Conservation (phyloP, 2,329 filamentous ascomycete genomes). For the Aspergillus uvarum region DNA sequence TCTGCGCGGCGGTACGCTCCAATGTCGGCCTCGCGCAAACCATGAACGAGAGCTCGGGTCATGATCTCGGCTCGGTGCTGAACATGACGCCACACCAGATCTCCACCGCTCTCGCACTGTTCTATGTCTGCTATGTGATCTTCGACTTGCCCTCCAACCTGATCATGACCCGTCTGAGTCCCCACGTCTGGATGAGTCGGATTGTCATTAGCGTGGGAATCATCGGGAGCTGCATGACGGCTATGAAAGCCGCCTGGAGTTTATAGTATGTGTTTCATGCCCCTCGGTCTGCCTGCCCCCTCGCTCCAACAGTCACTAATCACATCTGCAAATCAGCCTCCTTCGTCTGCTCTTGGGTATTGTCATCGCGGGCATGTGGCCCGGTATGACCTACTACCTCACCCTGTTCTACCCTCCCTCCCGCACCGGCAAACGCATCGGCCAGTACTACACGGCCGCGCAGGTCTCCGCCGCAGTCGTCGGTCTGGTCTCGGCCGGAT, state of each 20-base stretch:
- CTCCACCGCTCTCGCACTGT: slow-evolving; percentile 79
- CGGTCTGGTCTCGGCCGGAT: slow-evolving; percentile 83
- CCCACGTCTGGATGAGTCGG: slow-evolving; percentile 86
- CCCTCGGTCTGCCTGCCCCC: neutral
- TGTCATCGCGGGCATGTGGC: slow-evolving; percentile 92
- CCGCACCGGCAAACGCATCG: slow-evolving; percentile 81
- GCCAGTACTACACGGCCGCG: slow-evolving; percentile 83
- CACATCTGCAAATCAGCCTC: slow-evolving; percentile 43
- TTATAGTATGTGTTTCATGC: slow-evolving; percentile 60
- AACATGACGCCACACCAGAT: slow-evolving; percentile 71
- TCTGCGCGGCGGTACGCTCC: slow-evolving; percentile 86
- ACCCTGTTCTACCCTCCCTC: slow-evolving; percentile 90
- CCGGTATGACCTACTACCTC: slow-evolving; percentile 89
- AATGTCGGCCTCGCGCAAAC: slow-evolving; percentile 94
- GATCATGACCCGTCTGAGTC: slow-evolving; percentile 80
- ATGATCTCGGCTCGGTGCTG: slow-evolving; percentile 74
- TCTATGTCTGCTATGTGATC: slow-evolving; percentile 89
- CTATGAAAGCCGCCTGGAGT: slow-evolving; percentile 79
- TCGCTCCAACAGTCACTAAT: neutral
- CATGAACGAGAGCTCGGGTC: slow-evolving; percentile 71
- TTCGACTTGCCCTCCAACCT: slow-evolving; percentile 89
- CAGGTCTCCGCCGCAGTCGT: slow-evolving; percentile 88
- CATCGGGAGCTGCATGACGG: slow-evolving; percentile 79
- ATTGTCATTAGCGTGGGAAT: slow-evolving; percentile 86
- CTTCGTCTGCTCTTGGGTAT: slow-evolving; percentile 80